Conservation (phyloP, 129 eudicot species). For the Chrysanthemum lavandulifolium region DNA sequence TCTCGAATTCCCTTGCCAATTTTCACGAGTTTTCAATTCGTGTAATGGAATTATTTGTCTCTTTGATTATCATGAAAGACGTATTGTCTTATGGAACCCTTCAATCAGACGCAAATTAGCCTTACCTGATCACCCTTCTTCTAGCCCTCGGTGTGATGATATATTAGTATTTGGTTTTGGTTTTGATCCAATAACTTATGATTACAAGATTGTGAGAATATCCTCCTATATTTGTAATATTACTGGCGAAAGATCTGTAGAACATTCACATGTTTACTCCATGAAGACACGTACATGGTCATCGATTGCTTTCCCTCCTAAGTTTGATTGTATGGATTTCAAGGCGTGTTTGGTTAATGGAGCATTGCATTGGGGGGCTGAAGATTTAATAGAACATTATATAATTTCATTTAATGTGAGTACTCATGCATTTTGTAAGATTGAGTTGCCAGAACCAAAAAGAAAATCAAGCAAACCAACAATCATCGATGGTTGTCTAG, state of each 20-base stretch:
- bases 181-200: background rate
- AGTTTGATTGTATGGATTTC: background rate
- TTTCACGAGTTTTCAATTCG: background rate
- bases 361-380: no score
- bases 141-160: no score
- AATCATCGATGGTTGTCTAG: background rate
- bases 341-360: no score
- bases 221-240: background rate
- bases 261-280: background rate
- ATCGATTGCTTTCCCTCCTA: background rate
- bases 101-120: background rate
- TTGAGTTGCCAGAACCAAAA: background rate
- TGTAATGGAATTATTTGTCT: background rate
- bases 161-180: background rate
- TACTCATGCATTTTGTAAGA: background rate
- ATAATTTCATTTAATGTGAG: slow-evolving; percentile 6
- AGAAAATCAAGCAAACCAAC: background rate
- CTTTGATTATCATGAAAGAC: background rate
- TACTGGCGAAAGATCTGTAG: background rate
- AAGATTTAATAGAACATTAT: background rate
- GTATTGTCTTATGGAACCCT: background rate
- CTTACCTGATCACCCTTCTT: background rate
- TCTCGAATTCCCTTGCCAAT: background rate
- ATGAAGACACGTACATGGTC: background rate
- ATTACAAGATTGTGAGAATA: slow-evolving; percentile 2